phyloP scores from a whole-genome alignment of 2,329 filamentous ascomycete species.

The Alternaria metachromatica region DNA sequence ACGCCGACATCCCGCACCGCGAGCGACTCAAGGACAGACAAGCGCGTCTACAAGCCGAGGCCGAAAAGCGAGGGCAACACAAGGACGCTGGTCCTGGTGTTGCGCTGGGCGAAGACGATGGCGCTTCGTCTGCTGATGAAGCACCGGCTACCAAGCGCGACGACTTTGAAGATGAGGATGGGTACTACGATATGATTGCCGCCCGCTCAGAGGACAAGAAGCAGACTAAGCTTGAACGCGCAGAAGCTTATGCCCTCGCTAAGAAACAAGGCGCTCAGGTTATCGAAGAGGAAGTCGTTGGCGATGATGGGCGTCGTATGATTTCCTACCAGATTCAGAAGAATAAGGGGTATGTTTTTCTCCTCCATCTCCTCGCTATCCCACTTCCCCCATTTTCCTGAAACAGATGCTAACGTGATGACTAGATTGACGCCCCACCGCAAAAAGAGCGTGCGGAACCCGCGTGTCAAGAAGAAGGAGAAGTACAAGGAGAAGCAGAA shows the following conservation, averaged over 20 bases:
- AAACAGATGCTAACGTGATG: neutral
- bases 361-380: neutral
- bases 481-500: conserved; percentile 97
- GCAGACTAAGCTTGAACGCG: conserved; percentile 74
- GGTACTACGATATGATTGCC: conserved; percentile 91
- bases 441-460: conserved; percentile 94
- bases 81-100: conserved; percentile 65
- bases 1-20: conserved; percentile 83
- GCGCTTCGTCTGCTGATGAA: conserved; percentile 72
- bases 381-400: neutral
- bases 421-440: conserved; percentile 73
- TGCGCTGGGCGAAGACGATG: conserved; percentile 67
- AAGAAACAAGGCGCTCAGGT: conserved; percentile 66
- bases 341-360: conserved; percentile 75
- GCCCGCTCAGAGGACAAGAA: conserved; percentile 70
- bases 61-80: conserved; percentile 76
- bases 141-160: conserved; percentile 40
- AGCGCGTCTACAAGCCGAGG: conserved; percentile 84
- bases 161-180: conserved; percentile 63
- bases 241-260: conserved; percentile 62
- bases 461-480: conserved; percentile 96
- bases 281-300: conserved; percentile 72
- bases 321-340: conserved; percentile 95
- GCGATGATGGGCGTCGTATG: conserved; percentile 85
- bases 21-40: conserved; percentile 88